Conservation (phyloP, 768 basidiomycete species). For the Rickenella mellea region DNA sequence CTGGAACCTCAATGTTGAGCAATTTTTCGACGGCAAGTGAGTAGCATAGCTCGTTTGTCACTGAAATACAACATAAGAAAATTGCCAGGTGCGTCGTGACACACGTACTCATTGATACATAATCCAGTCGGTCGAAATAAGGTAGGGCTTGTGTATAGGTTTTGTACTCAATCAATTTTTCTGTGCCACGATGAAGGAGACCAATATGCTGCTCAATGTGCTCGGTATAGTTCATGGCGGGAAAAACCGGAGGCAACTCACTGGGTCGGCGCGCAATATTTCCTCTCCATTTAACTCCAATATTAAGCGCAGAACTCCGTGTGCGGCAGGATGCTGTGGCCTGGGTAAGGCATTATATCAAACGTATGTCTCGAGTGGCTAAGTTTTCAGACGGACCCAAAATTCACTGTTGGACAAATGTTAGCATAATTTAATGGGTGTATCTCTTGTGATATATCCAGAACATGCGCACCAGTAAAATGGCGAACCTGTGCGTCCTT, state of each 20-base stretch:
- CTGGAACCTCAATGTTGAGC: slow-evolving; percentile 93
- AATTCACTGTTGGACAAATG: slow-evolving; percentile 59
- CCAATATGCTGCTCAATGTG: slow-evolving; percentile 69
- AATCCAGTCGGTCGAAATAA: slow-evolving; percentile 98
- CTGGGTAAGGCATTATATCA: slow-evolving; percentile 23
- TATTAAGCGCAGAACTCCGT: slow-evolving; percentile 96
- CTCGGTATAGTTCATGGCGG: slow-evolving; percentile 2
- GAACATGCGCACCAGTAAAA: slow-evolving; percentile 66
- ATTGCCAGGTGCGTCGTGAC: background rate
- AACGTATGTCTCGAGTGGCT: background rate
- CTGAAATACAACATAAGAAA: slow-evolving; percentile 26
- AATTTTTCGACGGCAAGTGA: slow-evolving; percentile 96
- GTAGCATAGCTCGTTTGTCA: slow-evolving; percentile 99
- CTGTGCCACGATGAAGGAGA: slow-evolving; percentile 92
- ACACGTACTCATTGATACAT: slow-evolving; percentile 96
- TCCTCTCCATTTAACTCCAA: slow-evolving; percentile 97
- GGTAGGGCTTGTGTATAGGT: slow-evolving; percentile 95
- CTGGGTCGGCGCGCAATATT: slow-evolving; percentile 79
- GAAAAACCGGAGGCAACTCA: slow-evolving; percentile 23
- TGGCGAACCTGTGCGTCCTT: slow-evolving; percentile 81
- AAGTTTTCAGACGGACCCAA: slow-evolving; percentile 45
- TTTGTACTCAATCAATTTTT: slow-evolving; percentile 99
- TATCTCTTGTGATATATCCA: background rate
- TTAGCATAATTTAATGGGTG: background rate
- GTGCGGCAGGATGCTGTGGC: slow-evolving; percentile 97